Base-by-base conservation (phyloP, 305 asterid species). In the Rubia tinctorum region DNA sequence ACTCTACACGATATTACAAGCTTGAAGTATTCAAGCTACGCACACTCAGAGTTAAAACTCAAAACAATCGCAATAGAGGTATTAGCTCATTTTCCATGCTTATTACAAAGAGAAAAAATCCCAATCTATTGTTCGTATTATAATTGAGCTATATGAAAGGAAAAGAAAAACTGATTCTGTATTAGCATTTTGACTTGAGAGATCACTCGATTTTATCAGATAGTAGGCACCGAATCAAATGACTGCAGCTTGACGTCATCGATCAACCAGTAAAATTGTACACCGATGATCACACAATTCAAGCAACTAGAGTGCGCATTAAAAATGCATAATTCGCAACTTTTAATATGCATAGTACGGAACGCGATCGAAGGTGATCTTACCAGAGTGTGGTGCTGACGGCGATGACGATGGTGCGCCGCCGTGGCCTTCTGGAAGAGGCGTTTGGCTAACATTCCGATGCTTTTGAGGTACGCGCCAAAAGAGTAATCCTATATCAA, bases 401-500 rank as follows among this genome's bases (percentile, higher is more conserved):
- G 69, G 0, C 65, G 78, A 1, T 59, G 59, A 60, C 63, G 74
- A 6, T 25, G 78, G 2, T 55, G n/a, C 43, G 64, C 74, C 42
- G 63, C 73, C 6, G 67, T 60, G 64, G 78, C 78, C 69, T 75
- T 75, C 64, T 68, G 74, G 62, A 75, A 68, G 25, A 75, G 74
- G 74, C 78, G 78, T n/a, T 75, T 75, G 15, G 78, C 78, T 20
- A 68, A 47, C 78, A 75, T 75, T 45, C 44, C 69, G 72, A 45
- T 30, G 63, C 20, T 68, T 51, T 27, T n/a, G 71, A 66, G 55
- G 20, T 30, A 4, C 23, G 39, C 66, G 39, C 18, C 66, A 23
- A 61, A 61, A 18, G 69, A 66, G 15, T 40, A 66, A 7, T 3
- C 30, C 27, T 34, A 37, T 20, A 0, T 13, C 14, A 53, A 7